phyloP scores from a whole-genome alignment of 1,284 basidiomycete species.

The Tilletia setariae region DNA sequence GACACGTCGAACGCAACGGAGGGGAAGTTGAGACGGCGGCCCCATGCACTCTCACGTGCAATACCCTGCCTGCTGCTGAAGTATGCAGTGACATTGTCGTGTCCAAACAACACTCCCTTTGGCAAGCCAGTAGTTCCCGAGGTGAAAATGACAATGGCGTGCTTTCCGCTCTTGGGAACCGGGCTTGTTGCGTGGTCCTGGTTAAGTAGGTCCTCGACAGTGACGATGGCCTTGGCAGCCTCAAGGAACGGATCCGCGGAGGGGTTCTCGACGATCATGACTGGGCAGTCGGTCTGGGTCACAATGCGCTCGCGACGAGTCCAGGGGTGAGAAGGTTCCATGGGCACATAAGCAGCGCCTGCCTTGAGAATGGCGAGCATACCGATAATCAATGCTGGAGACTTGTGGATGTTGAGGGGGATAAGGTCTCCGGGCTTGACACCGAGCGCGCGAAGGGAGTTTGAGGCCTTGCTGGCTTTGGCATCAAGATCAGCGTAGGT shows the following conservation, averaged over 20 bases:
- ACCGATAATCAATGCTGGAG: slow-evolving; percentile 11
- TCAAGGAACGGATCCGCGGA: not conserved
- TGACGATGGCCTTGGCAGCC: not conserved
- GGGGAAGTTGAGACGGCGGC: not conserved
- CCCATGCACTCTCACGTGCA: not conserved
- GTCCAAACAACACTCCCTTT: slow-evolving; percentile 44
- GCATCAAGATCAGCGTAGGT: not conserved
- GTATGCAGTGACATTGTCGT: slow-evolving; percentile 29
- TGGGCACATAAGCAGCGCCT: slow-evolving; percentile 16
- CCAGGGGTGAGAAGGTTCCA: slow-evolving; percentile 4
- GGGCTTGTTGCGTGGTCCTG: not conserved
- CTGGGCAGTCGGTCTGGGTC: not conserved
- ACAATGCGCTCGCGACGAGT: not conserved
- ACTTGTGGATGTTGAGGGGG: not conserved
- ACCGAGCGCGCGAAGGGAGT: not conserved
- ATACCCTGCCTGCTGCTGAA: not conserved
- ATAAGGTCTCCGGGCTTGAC: not conserved
- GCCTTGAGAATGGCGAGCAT: slow-evolving; percentile 13
- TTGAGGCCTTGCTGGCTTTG: not conserved
- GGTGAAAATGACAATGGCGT: slow-evolving; percentile 42
- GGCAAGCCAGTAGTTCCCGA: slow-evolving; percentile 50
- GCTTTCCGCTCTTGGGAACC: not conserved
- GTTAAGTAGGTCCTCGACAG: not conserved
- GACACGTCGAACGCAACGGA: not conserved
- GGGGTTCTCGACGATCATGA: not conserved